Evolutionary conservation across 768 basidiomycete species (phyloP).

Genomic region (Amanita pallidorosea): DNA sequence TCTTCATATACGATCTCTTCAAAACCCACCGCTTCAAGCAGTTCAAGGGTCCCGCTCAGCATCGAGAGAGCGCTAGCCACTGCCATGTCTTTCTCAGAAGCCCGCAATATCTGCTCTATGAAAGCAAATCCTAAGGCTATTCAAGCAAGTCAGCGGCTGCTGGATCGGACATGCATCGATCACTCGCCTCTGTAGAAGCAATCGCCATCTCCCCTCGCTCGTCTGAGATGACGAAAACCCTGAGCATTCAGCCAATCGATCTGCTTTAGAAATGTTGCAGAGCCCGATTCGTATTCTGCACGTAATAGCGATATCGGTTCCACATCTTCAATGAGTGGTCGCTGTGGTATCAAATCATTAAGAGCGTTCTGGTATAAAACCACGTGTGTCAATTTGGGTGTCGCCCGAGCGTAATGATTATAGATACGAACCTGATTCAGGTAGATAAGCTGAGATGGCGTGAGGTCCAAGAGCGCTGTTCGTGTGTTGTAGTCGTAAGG

Average conservation of each 20-base stretch:
- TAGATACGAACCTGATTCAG: constrained; percentile 13
- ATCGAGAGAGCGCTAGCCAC: constrained; percentile 40
- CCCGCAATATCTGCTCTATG: constrained; percentile 54
- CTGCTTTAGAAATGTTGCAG: constrained; percentile 54
- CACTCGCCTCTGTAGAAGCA: constrained; percentile 84
- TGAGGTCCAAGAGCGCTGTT: constrained; percentile 4
- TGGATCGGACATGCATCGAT: too few relatives aligned
- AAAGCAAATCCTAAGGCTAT: constrained; percentile 78
- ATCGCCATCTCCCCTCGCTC: constrained; percentile 79
- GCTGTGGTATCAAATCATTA: constrained; percentile 25
- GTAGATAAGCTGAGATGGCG: constrained; percentile 11
- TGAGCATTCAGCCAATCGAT: constrained; percentile 56
- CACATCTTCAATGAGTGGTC: constrained; percentile 46
- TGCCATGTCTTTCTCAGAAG: constrained; percentile 31
- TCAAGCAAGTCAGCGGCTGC: constrained; percentile 6
- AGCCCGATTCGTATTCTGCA: constrained; percentile 55
- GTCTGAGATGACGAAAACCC: constrained; percentile 58
- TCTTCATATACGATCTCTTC: constrained; percentile 62
- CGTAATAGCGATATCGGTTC: constrained; percentile 44
- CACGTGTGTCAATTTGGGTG: background rate
- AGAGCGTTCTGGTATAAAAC: constrained; percentile 7
- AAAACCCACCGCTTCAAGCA: constrained; percentile 51
- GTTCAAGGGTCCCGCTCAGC: constrained; percentile 35
- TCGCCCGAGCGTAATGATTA: too few relatives aligned
- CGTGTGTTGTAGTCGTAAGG: background rate